Conservation (phyloP, 177 flowering plant species). For the Vitis hybrid region DNA sequence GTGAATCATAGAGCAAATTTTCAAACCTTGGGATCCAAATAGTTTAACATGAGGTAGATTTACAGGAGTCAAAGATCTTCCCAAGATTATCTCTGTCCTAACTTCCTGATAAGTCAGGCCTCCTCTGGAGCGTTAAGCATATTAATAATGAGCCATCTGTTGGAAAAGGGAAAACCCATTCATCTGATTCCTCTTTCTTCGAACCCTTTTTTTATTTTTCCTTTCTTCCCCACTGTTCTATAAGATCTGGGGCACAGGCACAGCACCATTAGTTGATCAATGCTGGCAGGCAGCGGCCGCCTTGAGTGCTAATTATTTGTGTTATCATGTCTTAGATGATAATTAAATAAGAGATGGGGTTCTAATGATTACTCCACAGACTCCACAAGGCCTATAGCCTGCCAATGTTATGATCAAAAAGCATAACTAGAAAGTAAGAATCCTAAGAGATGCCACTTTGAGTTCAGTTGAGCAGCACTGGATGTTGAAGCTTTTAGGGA, state of each 20-base stretch:
- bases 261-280: neutral
- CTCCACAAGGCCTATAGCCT: conserved; percentile 2
- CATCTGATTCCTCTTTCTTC: too few species aligned
- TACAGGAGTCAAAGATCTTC: conserved; percentile 26
- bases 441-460: conserved; percentile 4
- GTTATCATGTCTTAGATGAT: neutral
- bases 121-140: too few species aligned
- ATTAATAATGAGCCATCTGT: too few species aligned
- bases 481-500: conserved; percentile 3
- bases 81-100: conserved; percentile 12
- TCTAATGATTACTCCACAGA: conserved; percentile 14
- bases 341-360: conserved; percentile 8
- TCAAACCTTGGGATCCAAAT: conserved; percentile 17
- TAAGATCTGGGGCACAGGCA: too few species aligned
- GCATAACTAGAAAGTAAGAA: neutral
- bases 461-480: conserved; percentile 11
- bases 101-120: neutral
- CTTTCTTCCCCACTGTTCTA: too few species aligned
- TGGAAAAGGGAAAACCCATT: too few species aligned
- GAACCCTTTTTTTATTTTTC: too few species aligned
- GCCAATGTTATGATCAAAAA: neutral
- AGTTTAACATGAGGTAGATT: conserved; percentile 14
- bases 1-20: conserved; percentile 14
- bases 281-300: neutral
- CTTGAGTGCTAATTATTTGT: neutral